phyloP scores from a whole-genome alignment of 805 yeast species.

The Saturnispora kantuleensis region DNA sequence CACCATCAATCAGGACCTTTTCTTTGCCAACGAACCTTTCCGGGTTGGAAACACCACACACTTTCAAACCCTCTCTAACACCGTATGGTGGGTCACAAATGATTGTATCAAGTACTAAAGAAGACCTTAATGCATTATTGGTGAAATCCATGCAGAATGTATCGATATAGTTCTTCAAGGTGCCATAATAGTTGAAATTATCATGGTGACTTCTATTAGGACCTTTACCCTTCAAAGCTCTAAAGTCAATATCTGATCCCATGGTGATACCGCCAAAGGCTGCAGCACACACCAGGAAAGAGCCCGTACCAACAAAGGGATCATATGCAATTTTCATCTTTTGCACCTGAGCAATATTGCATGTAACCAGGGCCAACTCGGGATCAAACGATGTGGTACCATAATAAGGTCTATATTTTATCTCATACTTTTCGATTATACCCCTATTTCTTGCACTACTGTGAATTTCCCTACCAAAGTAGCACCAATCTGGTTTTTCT shows the following conservation, averaged over 20 bases:
- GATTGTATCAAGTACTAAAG: slow-evolving; percentile 63
- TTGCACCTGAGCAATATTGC: slow-evolving; percentile 72
- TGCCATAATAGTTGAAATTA: slow-evolving; percentile 72
- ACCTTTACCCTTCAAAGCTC: slow-evolving; percentile 60
- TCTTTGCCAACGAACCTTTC: slow-evolving; percentile 66
- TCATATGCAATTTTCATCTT: slow-evolving; percentile 68
- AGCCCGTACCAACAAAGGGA: slow-evolving; percentile 96
- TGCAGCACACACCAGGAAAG: slow-evolving; percentile 82
- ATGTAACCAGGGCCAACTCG: slow-evolving; percentile 76
- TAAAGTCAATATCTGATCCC: slow-evolving; percentile 88
- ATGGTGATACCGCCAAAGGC: slow-evolving; percentile 69
- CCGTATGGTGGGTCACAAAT: slow-evolving; percentile 98
- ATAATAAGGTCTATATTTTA: slow-evolving; percentile 73
- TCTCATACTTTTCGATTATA: slow-evolving; percentile 66
- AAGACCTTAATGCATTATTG: slow-evolving; percentile 64
- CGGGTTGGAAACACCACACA: slow-evolving; percentile 64
- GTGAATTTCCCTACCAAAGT: slow-evolving; percentile 69
- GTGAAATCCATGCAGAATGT: slow-evolving; percentile 91
- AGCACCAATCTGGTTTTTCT: slow-evolving; percentile 44
- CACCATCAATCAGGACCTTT: slow-evolving; percentile 64
- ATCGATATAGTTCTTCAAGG: slow-evolving; percentile 52
- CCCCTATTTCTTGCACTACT: slow-evolving; percentile 50
- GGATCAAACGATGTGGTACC: slow-evolving; percentile 98
- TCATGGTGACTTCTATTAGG: slow-evolving; percentile 25
- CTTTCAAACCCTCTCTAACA: slow-evolving; percentile 89